Conservation (phyloP, 2,329 filamentous ascomycete species). For the Claviceps sorghi region DNA sequence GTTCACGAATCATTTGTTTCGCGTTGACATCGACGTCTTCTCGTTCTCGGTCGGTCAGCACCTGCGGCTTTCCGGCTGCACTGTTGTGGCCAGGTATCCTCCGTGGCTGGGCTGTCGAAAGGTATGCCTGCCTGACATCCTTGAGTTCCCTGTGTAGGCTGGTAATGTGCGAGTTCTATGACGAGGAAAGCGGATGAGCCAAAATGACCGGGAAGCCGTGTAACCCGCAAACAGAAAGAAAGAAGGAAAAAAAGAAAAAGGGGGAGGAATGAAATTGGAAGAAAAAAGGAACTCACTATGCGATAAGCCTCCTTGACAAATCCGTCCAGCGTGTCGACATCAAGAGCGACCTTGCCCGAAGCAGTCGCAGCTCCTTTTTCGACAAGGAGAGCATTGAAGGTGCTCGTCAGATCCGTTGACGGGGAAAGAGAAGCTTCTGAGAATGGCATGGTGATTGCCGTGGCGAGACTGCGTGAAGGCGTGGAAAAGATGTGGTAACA, state of each 20-base stretch:
- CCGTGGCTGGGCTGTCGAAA: conserved; percentile 61
- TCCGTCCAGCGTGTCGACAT: conserved; percentile 49
- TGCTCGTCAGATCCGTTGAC: conserved; percentile 48
- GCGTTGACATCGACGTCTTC: conserved; percentile 80
- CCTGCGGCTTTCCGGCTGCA: conserved; percentile 30
- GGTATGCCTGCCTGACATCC: conserved; percentile 76
- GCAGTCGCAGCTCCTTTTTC: conserved; percentile 40
- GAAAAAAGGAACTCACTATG: conserved; percentile 46
- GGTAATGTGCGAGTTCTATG: conserved; percentile 68
- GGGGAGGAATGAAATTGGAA: neutral
- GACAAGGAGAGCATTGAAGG: conserved; percentile 51
- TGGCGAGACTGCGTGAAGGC: neutral
- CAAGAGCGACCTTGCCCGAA: conserved; percentile 22
- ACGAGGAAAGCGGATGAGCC: neutral
- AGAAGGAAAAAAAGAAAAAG: too few species aligned
- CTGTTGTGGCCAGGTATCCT: conserved; percentile 33
- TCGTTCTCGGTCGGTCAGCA: conserved; percentile 66
- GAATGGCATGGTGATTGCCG: conserved; percentile 2
- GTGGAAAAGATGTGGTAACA: neutral
- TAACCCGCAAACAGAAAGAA: too few species aligned
- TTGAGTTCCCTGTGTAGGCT: conserved; percentile 68
- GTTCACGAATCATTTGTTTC: conserved; percentile 69
- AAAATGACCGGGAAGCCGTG: too few species aligned
- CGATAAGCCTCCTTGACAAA: conserved; percentile 90
- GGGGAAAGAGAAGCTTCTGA: conserved; percentile 5